Base-by-base conservation (phyloP, 1,284 basidiomycete genomes). In the Pyrrhoderma noxium region DNA sequence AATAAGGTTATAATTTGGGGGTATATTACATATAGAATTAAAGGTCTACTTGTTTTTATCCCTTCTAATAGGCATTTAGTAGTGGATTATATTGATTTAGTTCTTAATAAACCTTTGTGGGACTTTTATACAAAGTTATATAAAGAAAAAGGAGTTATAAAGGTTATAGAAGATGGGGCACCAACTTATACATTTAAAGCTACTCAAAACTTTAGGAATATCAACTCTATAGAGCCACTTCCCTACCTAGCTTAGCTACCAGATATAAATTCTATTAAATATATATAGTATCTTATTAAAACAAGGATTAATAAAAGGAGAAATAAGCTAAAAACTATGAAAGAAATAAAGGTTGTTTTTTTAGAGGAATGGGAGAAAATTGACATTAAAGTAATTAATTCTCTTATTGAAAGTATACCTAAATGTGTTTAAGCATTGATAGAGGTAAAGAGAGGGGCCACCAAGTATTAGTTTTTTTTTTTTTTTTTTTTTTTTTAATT, bases 211-310 rank as follows among this genome's bases (percentile, higher is more conserved):
- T 47, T 34, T 16, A n/a, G 25, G 13, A 16, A 34, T n/a, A 18
- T 16, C 14, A 34, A 34, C 34, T 37, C 19, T 16, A 38, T 47
- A 16, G 16, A 34, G 13, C 5, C 21, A 47, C 37, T 47, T 47
- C 27, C 23, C 7, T 35, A 47, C 45, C 45, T 25, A 47, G 27
- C 45, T 47, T 22, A 34, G 25, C 37, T 35, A 47, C 45, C 45
- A 38, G 45, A 47, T 25, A 47, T 47, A 16, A 48, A 45, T 25
- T 21, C 44, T 18, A 45, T 45, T 27, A 21, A 45, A 27, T 11
- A 45, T 31, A 25, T 47, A 16, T 47, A 35, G 45, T 36, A 38
- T 37, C 35, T 47, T 5, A 14, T 47, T 13, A 47, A 47, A 38
- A 38, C 11, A 22, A 18, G 8, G 7, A 37, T 47, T 35, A 47